Evolutionary conservation across 495 filamentous ascomycete genomes (phyloP).

Genomic region (Xylaria intraflava): DNA sequence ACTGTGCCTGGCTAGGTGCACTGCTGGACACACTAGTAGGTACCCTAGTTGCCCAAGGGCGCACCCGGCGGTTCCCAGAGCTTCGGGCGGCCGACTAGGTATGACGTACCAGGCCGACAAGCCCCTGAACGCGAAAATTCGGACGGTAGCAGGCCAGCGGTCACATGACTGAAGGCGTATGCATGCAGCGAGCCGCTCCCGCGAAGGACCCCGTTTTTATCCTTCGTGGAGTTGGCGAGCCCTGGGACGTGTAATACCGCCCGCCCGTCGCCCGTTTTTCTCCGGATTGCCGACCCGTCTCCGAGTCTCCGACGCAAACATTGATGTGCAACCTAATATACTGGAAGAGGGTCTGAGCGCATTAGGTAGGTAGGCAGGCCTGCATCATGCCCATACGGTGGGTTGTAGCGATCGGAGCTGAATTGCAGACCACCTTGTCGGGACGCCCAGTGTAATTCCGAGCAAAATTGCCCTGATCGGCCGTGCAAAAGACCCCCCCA

Average conservation of each 20-base stretch:
- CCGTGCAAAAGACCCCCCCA: no score
- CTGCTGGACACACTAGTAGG: background rate
- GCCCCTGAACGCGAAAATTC: slow-evolving; percentile 3
- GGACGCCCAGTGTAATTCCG: no score
- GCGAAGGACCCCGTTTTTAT: slow-evolving; percentile 25
- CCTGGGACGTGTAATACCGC: background rate
- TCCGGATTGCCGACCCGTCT: background rate
- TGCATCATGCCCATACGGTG: no score
- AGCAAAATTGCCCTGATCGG: no score
- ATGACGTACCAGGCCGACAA: slow-evolving; percentile 1
- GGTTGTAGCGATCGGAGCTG: no score
- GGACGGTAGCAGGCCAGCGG: slow-evolving; percentile 14
- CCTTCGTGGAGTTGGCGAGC: background rate
- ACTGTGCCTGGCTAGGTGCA: slow-evolving; percentile 3
- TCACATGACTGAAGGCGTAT: slow-evolving; percentile 28
- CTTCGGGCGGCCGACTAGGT: background rate
- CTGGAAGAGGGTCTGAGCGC: no score
- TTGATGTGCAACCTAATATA: no score
- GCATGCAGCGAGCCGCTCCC: slow-evolving; percentile 34
- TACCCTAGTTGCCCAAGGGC: background rate
- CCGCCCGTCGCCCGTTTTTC: background rate
- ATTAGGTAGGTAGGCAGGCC: no score
- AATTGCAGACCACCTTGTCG: no score
- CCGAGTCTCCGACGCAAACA: no score
- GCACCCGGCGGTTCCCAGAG: background rate